Conservation (phyloP, 2,329 filamentous ascomycete genomes). For the Amylocarpus encephaloides region DNA sequence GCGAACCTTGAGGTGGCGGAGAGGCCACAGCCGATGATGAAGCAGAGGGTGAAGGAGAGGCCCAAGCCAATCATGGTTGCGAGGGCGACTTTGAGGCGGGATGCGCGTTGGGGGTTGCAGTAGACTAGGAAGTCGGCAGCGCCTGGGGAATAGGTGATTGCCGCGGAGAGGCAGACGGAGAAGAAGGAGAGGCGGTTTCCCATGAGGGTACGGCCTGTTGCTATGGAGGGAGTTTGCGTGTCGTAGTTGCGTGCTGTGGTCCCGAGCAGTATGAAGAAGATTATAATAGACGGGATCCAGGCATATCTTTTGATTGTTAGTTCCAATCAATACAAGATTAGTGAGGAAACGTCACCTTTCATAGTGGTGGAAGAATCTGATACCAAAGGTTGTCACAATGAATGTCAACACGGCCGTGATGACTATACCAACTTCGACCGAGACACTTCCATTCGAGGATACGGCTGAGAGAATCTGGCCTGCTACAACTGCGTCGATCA, state of each 20-base stretch:
- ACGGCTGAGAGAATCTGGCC: conserved; percentile 65
- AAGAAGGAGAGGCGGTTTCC: conserved; percentile 63
- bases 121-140: conserved; percentile 66
- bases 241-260: conserved; percentile 56
- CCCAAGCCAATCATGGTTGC: conserved; percentile 52
- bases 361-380: conserved; percentile 61
- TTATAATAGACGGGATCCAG: conserved; percentile 56
- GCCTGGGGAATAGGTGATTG: conserved; percentile 56
- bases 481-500: conserved; percentile 59
- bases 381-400: conserved; percentile 61
- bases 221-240: conserved; percentile 42
- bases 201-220: conserved; percentile 44
- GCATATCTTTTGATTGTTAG: conserved; percentile 41
- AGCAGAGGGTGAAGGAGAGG: conserved; percentile 53
- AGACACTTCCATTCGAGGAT: conserved; percentile 49
- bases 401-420: conserved; percentile 57
- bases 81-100: conserved; percentile 43
- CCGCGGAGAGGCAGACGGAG: conserved; percentile 58
- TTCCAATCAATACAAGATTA: neutral
- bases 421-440: conserved; percentile 60
- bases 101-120: conserved; percentile 43
- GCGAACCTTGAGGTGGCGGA: conserved; percentile 46
- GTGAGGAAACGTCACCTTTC: conserved; percentile 42
- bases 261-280: conserved; percentile 55
- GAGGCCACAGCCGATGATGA: conserved; percentile 56